Base-by-base conservation (phyloP, 495 filamentous ascomycete species). In the Beverwykella pulmonaria region DNA sequence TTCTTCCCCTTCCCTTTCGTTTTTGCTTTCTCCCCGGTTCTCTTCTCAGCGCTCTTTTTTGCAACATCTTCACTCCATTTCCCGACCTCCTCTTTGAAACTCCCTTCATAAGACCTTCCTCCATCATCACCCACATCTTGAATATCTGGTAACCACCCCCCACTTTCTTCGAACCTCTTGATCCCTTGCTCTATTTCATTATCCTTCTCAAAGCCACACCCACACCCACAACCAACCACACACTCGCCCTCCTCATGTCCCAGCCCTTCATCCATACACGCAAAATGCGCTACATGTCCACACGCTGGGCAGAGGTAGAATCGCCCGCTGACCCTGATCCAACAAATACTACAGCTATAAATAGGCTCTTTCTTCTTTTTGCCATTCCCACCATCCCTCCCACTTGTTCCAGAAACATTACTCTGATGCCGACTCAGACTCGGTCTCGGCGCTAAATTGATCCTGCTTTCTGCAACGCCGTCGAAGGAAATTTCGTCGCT, bases 291-390 rank as follows among this genome's bases (percentile, higher is more conserved):
- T 15, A 69, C 61, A 25, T 69, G 67, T 0, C 60, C 53, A 44
- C 67, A 69, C 4, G 44, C 39, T 1, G 60, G 60, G 34, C 67
- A 69, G 2, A 64, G 36, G 50, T 60, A 64, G 26, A 69, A 64
- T 29, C 67, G 53, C n/a, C 67, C 67, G 9, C 30, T 52, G 34
- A 69, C 55, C 9, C 55, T 54, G 15, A 69, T 57, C 67, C 67
- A 69, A 49, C 67, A 69, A 2, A 69, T 65, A 32, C 60, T 65
- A 49, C 67, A 69, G 19, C 22, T 59, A 48, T 69, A 65, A 12
- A 69, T 55, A n/a, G 32, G 17, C 17, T 64, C 46, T 4, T 32
- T 48, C 25, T 53, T 67, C n/a, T 53, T 53, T 20, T 56, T 34
- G 3, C 20, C 30, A 29, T 36, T 46, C 10, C 9, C 20, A 34